Evolutionary conservation across 805 yeast species (phyloP), one percentile per base, ranked within the genome.

Genomic region (Yarrowia sp.): DNA sequence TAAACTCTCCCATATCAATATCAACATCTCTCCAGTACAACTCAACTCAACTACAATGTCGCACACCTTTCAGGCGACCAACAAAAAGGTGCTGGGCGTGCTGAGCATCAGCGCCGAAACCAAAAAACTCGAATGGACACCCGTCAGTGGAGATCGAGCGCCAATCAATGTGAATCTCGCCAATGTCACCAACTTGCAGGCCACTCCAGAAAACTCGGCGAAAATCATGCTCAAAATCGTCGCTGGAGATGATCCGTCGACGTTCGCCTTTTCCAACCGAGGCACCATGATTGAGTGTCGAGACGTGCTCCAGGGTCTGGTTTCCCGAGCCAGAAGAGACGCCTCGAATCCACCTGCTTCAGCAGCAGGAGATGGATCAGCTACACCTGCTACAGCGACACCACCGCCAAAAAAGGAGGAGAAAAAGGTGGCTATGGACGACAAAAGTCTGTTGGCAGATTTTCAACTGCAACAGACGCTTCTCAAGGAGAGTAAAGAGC

Each of bases 381-480:
- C 51, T 10, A 62, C 66, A n/a, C 48, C 64, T 35, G 67, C 46
- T 12, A 35, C 56, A 19, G 65, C 83, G 8, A 79, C 79, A 41
- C 74, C 73, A 1, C 72, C 74, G 1, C 82, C 71, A 5, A 71
- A 74, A 11, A 75, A 62, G 38, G 65, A 66, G n/a, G 59, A 69
- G 28, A 65, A 69, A 41, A 67, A 67, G 48, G 51, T 73, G 21
- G 79, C 84, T 1, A 73, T 89, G 24, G 86, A 87, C 40, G 79
- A 83, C 7, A 78, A 80, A 59, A 84, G 81, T 66, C 78, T 93
- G 62, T 77, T 92, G 67, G 82, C 84, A 48, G 90, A 95, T 73
- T 81, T 85, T 48, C 86, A 84, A 59, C 78, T 95, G 17, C 99
- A 95, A 71, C 96, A 92, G 70, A 83, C 84, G 64, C 76, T 93